phyloP scores from a whole-genome alignment of 2,329 filamentous ascomycete genomes.

The Nectriaceae sp. region DNA sequence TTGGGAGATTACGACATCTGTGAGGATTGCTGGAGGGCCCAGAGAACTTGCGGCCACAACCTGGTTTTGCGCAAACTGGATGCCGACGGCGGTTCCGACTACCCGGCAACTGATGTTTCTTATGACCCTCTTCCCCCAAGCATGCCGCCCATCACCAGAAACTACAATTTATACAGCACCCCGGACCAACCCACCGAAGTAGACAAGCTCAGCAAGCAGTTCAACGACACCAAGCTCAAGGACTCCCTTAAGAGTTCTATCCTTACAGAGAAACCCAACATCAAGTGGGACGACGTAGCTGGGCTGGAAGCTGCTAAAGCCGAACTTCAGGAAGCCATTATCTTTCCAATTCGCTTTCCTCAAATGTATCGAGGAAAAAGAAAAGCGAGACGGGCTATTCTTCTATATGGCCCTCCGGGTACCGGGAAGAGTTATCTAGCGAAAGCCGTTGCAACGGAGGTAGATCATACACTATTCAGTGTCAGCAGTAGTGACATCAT shows the following conservation, averaged over 20 bases:
- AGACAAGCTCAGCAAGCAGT: constrained; percentile 8
- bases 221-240: constrained; percentile 7
- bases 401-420: constrained; percentile 11
- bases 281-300: constrained; percentile 12
- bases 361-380: constrained; percentile 14
- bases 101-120: not conserved
- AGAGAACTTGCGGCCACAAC: constrained; percentile 1
- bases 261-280: constrained; percentile 10
- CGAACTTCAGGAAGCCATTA: constrained; percentile 13
- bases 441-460: constrained; percentile 12
- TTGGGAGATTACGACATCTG: constrained; percentile 11
- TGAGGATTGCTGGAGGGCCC: constrained; percentile 6
- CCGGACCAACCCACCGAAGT: not conserved
- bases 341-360: constrained; percentile 12
- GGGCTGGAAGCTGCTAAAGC: constrained; percentile 10
- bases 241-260: constrained; percentile 8
- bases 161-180: not conserved
- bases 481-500: constrained; percentile 9
- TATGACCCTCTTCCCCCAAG: not conserved
- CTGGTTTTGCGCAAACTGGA: constrained; percentile 2
- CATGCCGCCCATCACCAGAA: not conserved
- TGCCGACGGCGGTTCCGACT: not conserved
- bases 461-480: constrained; percentile 8
- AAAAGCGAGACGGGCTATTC: constrained; percentile 4
- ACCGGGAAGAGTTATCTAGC: constrained; percentile 14